Base-by-base conservation (phyloP, 2,329 filamentous ascomycete genomes). In the Neonectria coccinea region DNA sequence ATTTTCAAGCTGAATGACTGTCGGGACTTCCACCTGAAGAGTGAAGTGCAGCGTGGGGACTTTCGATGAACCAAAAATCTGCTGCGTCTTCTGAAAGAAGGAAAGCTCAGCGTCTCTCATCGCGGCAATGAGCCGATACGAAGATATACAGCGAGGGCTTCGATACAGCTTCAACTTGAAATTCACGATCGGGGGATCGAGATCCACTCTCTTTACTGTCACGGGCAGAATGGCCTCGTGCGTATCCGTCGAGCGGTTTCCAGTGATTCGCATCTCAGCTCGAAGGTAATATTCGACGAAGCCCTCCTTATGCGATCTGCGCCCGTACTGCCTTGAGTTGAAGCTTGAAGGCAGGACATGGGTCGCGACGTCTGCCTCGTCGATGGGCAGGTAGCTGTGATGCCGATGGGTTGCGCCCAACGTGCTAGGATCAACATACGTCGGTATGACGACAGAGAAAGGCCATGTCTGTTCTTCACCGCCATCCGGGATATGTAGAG, bases 221-320 rank as follows among this genome's bases (percentile, higher is more conserved):
- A 79, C 16, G 0, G 76, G 78, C 1, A 75, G 42, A 0, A 39
- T 65, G 1, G 70, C 78, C 4, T 62, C 39, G 1, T 50, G 9
- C 1, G n/a, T 50, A 9, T 69, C 51, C 4, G 9, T 47, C 2
- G 11, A 25, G 1, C 33, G 55, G 3, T 55, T 27, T 0, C 31
- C 50, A 1, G 56, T 65, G 42, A 66, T 67, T 5, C n/a, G 55
- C 2, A 80, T 39, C 2, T 67, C 63, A 0, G 78, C 78, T 33
- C 77, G 61, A 1, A 82, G 62, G 11, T 70, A 74, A 45, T 81
- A 82, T 48, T 82, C 77, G 8, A 72, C 33, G 1, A 64, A 70
- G 0, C 50, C 68, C 0, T 62, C 56, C 5, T 22, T 52, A 0
- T 18, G 14, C 2, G 42, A 48, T 14, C 41, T 41, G 20, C 33